These are phyloP conservation scores for Candida tibetensis DNA, from an alignment of 805 yeast species.

Conservation along the genomic window DNA sequence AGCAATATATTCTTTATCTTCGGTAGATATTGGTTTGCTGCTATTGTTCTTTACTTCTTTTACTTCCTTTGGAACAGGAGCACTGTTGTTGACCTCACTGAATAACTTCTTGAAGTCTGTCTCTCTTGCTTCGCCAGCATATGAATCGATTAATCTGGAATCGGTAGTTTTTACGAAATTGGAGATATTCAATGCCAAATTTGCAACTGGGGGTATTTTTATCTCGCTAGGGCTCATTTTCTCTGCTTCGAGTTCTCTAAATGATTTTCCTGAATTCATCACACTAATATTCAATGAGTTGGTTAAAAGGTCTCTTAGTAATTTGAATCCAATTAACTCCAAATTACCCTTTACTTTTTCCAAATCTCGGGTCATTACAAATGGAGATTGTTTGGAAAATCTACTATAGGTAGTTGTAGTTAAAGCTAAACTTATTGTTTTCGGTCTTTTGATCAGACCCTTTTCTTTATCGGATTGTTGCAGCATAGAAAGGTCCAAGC, in stretches of 20 bases:
- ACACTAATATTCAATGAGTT: constrained; percentile 17
- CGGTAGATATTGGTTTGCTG: constrained; percentile 9
- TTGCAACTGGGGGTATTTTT: constrained; percentile 42
- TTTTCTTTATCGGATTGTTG: constrained; percentile 20
- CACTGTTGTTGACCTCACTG: constrained; percentile 9
- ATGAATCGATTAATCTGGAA: constrained; percentile 31
- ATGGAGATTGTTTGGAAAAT: constrained; percentile 42
- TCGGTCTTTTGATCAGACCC: constrained; percentile 47
- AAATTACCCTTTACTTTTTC: constrained; percentile 24
- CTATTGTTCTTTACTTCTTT: not conserved
- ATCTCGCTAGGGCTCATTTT: constrained; percentile 14
- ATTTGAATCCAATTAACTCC: constrained; percentile 26
- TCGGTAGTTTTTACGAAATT: constrained; percentile 49
- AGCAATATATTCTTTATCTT: constrained; percentile 26
- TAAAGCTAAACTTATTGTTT: constrained; percentile 46
- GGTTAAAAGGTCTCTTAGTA: constrained; percentile 42
- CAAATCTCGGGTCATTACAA: constrained; percentile 35
- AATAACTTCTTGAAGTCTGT: constrained; percentile 15
- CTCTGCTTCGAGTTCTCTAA: constrained; percentile 17
- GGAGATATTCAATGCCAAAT: constrained; percentile 51
- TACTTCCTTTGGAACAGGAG: not conserved
- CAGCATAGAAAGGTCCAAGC: constrained; percentile 26
- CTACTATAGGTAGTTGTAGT: constrained; percentile 19
- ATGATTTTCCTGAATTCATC: constrained; percentile 19
- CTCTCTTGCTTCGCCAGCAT: constrained; percentile 14